phyloP scores from a whole-genome alignment of 768 basidiomycete genomes.

The Boletus tylopilopsis region DNA sequence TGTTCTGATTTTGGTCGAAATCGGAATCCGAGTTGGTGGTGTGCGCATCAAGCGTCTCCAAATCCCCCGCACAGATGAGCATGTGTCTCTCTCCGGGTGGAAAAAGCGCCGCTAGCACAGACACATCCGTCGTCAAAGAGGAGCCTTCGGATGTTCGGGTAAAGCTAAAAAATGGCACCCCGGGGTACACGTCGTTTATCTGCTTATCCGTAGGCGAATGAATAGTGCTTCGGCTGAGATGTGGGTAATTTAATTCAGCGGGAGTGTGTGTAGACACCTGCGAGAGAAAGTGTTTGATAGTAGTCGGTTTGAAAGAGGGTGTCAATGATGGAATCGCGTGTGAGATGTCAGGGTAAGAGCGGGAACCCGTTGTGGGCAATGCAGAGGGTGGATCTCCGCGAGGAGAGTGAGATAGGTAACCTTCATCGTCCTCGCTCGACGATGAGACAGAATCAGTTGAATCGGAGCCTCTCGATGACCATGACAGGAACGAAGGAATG shows the following conservation, averaged over 20 bases:
- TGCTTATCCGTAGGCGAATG: slow-evolving; percentile 16
- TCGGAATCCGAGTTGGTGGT: slow-evolving; percentile 28
- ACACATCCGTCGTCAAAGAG: slow-evolving; percentile 69
- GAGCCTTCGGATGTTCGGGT: slow-evolving; percentile 75
- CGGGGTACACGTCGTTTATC: slow-evolving; percentile 4
- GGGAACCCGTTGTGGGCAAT: slow-evolving; percentile 35
- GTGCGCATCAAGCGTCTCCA: slow-evolving; percentile 53
- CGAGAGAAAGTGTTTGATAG: slow-evolving; percentile 36
- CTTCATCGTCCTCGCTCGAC: slow-evolving; percentile 40
- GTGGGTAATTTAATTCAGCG: slow-evolving; percentile 11
- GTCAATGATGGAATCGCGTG: slow-evolving; percentile 26
- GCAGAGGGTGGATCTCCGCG: slow-evolving; percentile 34
- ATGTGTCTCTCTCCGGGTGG: slow-evolving; percentile 67
- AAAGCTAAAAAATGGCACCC: slow-evolving; percentile 77
- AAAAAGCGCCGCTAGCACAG: slow-evolving; percentile 65
- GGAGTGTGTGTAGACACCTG: slow-evolving; percentile 33
- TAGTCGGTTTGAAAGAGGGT: slow-evolving; percentile 34
- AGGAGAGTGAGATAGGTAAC: slow-evolving; percentile 62
- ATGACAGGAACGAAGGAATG: slow-evolving; percentile 21
- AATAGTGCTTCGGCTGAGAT: slow-evolving; percentile 7
- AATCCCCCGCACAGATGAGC: slow-evolving; percentile 69
- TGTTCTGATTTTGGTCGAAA: slow-evolving; percentile 38
- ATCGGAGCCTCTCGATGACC: slow-evolving; percentile 19
- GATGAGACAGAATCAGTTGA: slow-evolving; percentile 27
- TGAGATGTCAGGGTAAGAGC: slow-evolving; percentile 42